Evolutionary conservation across 177 flowering plant species (phyloP), one percentile per base, ranked within the genome.

Genomic region (Vitis hybrid): DNA sequence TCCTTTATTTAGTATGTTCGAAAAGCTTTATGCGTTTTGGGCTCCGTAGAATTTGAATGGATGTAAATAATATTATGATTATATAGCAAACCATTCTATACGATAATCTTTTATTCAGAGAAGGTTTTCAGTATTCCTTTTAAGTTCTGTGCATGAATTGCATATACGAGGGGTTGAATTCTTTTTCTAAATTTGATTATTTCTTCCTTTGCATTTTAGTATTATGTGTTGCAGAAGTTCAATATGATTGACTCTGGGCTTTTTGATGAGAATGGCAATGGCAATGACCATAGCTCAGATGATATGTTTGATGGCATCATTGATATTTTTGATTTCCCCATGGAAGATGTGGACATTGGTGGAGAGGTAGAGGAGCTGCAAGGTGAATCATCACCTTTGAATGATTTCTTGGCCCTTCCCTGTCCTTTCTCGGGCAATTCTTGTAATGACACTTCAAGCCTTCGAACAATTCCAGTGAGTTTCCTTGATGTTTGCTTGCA

Each of bases 351-450:
- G 14, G 77, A 78, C 5, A 52, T 62, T 34, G 64, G 3, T 1
- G 70, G 55, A 23, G 81, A 72, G 32, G 76, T 65, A 51, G 72
- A 76, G 78, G 59, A 72, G 45, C 45, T 26, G 62, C 68, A 21
- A 21, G 26, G 32, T 71, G 79, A 72, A 50, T 72, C 76, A 1
- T 73, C 76, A 1, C 71, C 79, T 11, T 58, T 32, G 3, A 62
- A 69, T 69, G 58, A 66, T 56, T 65, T 72, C 51, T 12, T 62
- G 6, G 50, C 64, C 51, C 59, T 71, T 2, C 23, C 78, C 2
- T 54, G 70, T 13, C 48, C 23, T 18, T 49, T 65, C 54, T 49
- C 6, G 19, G 69, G 63, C 30, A 30, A 62, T 14, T 19, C n/a
- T 62, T 2, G 60, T 60, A 49, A 50, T 6, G 67, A 39, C 3